phyloP scores from a whole-genome alignment of 176 grass and related monocot species.

The Echinochloa phyllopogon region DNA sequence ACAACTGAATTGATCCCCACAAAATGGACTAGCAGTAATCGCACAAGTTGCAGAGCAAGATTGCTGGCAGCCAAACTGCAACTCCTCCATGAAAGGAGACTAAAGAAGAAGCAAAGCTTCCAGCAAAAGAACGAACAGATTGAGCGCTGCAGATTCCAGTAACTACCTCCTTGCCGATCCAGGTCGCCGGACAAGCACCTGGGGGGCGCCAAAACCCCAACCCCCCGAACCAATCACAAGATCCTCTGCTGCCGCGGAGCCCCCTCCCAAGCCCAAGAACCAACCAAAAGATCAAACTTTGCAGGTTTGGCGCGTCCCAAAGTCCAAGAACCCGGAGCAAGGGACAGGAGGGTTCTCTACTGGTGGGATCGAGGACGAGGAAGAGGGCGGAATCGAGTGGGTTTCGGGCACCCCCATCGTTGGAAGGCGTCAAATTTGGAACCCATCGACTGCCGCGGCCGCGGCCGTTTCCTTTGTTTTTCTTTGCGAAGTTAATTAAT shows the following conservation, averaged over 20 bases:
- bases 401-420: not conserved
- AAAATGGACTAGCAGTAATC: not conserved
- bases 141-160: not conserved
- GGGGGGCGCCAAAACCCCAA: not conserved
- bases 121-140: not conserved
- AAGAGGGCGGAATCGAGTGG: not conserved
- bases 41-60: not conserved
- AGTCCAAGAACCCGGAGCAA: slow-evolving; percentile 7
- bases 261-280: not conserved
- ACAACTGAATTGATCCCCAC: not conserved
- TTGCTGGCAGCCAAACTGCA: not conserved
- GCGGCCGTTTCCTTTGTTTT: not conserved
- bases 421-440: slow-evolving; percentile 42
- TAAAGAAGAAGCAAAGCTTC: not conserved
- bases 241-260: not conserved
- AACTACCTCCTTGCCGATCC: slow-evolving; percentile 3
- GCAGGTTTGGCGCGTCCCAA: not conserved
- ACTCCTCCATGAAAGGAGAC: slow-evolving; percentile 8
- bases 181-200: not conserved
- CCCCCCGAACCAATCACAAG: not conserved
- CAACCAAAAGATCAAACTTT: not conserved
- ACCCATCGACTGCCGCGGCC: slow-evolving; percentile 3
- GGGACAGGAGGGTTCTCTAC: slow-evolving; percentile 3
- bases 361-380: not conserved
- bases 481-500: not conserved